Conservation (phyloP, 352 stramenopile genomes). For the Pelagophyceae sp. region DNA sequence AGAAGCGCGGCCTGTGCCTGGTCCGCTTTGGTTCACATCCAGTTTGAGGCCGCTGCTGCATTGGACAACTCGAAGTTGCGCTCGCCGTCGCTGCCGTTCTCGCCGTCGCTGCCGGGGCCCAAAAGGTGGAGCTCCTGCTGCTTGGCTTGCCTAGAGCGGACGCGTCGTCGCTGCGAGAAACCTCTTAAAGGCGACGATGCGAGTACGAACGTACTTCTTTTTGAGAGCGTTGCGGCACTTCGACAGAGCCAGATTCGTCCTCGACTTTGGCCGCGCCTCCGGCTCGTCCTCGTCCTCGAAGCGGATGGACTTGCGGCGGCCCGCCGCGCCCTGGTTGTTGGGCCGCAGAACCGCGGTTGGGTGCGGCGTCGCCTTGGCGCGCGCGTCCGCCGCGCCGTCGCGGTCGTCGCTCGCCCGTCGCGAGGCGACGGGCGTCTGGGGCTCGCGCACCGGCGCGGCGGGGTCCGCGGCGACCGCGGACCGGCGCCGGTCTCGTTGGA, state of each 20-base stretch:
- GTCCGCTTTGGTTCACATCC: no score
- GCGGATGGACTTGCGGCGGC: neutral
- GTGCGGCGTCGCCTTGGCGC: neutral
- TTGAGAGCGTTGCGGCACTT: constrained; percentile 1
- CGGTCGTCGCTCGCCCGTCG: neutral
- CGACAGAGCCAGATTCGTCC: neutral
- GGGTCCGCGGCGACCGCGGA: neutral
- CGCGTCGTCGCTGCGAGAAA: no score
- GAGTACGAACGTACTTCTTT: neutral
- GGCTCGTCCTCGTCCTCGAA: no score
- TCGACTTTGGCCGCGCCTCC: no score
- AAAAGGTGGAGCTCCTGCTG: no score
- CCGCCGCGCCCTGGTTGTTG: neutral
- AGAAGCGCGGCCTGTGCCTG: no score
- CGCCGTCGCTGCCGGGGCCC: no score
- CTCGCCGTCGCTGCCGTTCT: no score
- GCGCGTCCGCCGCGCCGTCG: neutral
- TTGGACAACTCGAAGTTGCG: no score
- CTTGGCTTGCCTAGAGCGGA: no score
- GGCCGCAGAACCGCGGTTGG: neutral
- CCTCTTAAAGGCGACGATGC: no score
- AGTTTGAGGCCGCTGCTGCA: no score
- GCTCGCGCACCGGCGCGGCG: neutral
- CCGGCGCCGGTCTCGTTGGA: neutral
- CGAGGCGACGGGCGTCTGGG: neutral